phyloP scores from a whole-genome alignment of 2,329 filamentous ascomycete species.

The Colletotrichum truncatum region DNA sequence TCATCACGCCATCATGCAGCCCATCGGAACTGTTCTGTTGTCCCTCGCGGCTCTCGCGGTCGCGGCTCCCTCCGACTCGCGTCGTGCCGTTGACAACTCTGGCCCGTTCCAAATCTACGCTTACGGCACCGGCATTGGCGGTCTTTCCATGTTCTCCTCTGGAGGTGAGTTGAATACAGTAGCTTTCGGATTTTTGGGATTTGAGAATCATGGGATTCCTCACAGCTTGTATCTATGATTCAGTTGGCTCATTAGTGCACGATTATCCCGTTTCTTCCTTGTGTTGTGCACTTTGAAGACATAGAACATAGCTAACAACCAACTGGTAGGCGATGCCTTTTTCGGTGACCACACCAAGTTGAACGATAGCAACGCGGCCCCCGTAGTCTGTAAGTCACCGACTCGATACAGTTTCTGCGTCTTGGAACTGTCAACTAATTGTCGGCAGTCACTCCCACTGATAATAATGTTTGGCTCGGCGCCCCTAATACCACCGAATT shows the following conservation, averaged over 20 bases:
- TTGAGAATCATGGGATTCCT: neutral
- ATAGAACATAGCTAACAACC: neutral
- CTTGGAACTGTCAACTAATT: neutral
- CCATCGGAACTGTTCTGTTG: neutral
- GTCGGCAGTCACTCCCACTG: conserved; percentile 25
- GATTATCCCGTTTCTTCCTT: neutral
- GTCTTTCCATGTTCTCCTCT: conserved; percentile 35
- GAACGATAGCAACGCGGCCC: conserved; percentile 19
- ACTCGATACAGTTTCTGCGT: too few relatives aligned
- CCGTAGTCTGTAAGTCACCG: conserved; percentile 11
- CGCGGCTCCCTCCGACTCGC: conserved; percentile 8
- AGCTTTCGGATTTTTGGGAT: neutral
- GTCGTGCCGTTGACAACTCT: conserved; percentile 24
- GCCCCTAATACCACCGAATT: conserved; percentile 31
- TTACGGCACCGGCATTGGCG: conserved; percentile 37
- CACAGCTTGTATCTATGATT: neutral
- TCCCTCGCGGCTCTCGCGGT: conserved; percentile 13
- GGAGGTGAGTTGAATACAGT: conserved; percentile 31
- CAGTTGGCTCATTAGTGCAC: neutral
- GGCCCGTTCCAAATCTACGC: conserved; percentile 37
- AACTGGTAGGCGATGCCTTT: conserved; percentile 10
- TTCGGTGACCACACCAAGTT: conserved; percentile 11
- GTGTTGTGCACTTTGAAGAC: neutral
- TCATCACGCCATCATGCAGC: neutral
- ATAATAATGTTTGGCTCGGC: conserved; percentile 29